Conservation (phyloP, 805 yeast genomes). For the Yueomyces sp. region DNA sequence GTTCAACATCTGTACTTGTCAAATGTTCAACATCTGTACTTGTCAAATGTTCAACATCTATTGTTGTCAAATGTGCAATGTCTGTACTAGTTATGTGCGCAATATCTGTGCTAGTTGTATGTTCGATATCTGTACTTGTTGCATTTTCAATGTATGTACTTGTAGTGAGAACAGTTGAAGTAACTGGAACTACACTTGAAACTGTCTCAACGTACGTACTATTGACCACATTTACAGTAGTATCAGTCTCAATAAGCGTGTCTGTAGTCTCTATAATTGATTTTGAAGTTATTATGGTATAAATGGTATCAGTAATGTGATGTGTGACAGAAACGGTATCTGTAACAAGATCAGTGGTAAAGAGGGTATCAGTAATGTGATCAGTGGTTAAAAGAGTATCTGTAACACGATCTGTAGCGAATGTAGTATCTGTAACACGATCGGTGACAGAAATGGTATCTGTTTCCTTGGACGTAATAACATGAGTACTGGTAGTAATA, state of each 20-base stretch:
- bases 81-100: not conserved
- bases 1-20: too few relatives aligned
- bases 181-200: not conserved
- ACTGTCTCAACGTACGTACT: not conserved
- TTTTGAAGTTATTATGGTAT: not conserved
- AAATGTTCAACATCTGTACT: too few relatives aligned
- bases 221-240: not conserved
- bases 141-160: not conserved
- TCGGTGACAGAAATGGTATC: not conserved
- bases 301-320: not conserved
- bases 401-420: not conserved
- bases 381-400: not conserved
- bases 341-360: not conserved
- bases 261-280: too few relatives aligned
- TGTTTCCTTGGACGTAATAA: not conserved
- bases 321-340: too few relatives aligned
- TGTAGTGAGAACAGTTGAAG: not conserved
- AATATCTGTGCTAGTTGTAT: not conserved
- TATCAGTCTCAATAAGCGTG: not conserved
- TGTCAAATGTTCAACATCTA: not conserved
- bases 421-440: not conserved
- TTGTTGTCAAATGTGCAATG: not conserved
- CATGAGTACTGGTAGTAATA: not conserved
- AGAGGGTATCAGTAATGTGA: not conserved
- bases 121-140: not conserved